Conservation (phyloP, 495 filamentous ascomycete species). For the Venustampulla echinocandica region DNA sequence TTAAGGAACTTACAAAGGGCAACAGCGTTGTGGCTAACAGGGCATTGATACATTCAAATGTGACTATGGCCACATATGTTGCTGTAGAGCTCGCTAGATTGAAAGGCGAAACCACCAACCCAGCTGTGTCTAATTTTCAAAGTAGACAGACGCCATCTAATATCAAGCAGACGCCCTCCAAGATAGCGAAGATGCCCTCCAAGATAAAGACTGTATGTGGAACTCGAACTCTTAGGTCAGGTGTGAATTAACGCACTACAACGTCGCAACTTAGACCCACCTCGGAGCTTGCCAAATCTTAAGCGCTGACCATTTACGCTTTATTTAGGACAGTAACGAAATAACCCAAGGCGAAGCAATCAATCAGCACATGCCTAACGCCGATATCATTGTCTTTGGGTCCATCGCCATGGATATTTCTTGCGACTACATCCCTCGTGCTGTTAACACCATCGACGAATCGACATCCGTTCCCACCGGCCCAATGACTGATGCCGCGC, state of each 20-base stretch:
- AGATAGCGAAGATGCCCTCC: no score
- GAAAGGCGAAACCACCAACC: no score
- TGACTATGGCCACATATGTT: conserved; percentile 67
- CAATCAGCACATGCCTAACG: no score
- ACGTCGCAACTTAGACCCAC: no score
- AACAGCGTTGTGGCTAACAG: conserved; percentile 67
- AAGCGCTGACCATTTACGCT: no score
- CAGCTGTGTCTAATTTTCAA: background rate
- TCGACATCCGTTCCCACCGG: background rate
- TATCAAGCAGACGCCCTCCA: no score
- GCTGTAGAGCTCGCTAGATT: conserved; percentile 58
- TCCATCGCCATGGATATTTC: conserved; percentile 81
- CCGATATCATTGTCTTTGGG: conserved; percentile 82
- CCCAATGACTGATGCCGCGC: conserved; percentile 26
- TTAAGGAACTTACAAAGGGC: conserved; percentile 69
- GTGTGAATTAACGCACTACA: no score
- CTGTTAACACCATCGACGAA: background rate
- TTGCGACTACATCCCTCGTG: conserved; percentile 60
- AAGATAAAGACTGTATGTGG: no score
- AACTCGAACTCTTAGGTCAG: no score
- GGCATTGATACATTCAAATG: conserved; percentile 72
- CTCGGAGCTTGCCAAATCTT: no score
- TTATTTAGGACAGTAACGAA: conserved; percentile 2
- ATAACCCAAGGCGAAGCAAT: no score
- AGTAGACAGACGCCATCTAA: no score